phyloP scores from a whole-genome alignment of 1,284 basidiomycete genomes.

The Pseudozyma pruni region DNA sequence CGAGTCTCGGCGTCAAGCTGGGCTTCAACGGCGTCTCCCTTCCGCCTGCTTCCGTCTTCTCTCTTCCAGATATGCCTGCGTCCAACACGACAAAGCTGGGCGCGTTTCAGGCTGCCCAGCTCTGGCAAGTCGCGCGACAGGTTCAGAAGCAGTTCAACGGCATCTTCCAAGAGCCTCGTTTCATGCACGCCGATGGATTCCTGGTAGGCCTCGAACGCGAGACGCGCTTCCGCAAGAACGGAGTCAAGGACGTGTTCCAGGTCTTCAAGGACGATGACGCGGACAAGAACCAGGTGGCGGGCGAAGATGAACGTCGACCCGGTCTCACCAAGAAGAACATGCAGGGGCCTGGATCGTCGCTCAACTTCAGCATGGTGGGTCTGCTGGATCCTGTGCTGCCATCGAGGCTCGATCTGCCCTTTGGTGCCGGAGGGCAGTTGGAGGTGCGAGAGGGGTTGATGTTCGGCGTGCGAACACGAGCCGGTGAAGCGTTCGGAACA shows the following conservation, averaged over 20 bases:
- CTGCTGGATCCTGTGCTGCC: slow-evolving; percentile 28
- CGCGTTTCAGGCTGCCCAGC: slow-evolving; percentile 19
- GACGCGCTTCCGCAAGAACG: slow-evolving; percentile 36
- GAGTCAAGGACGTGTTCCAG: slow-evolving; percentile 43
- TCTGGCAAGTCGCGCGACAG: slow-evolving; percentile 42
- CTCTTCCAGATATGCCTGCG: slow-evolving; percentile 13
- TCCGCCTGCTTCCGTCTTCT: slow-evolving; percentile 37
- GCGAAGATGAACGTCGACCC: slow-evolving; percentile 40
- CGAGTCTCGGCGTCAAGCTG: slow-evolving; percentile 32
- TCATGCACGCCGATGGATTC: slow-evolving; percentile 44
- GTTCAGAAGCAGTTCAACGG: slow-evolving; percentile 41
- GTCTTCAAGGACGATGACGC: slow-evolving; percentile 28
- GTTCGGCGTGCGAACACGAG: slow-evolving; percentile 39
- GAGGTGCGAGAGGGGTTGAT: slow-evolving; percentile 25
- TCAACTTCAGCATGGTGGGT: slow-evolving; percentile 51
- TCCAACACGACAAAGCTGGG: background rate
- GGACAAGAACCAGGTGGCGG: slow-evolving; percentile 3
- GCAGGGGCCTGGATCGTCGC: slow-evolving; percentile 48
- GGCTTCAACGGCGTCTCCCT: slow-evolving; percentile 36
- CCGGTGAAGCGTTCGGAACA: slow-evolving; percentile 46
- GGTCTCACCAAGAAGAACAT: slow-evolving; percentile 48
- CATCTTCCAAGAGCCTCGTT: slow-evolving; percentile 35
- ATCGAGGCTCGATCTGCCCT: slow-evolving; percentile 10
- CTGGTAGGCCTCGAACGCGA: slow-evolving; percentile 38
- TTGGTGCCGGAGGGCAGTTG: slow-evolving; percentile 4